Percentiles rank a stretch among this genome's conserved stretches.
phyloP scores from a whole-genome alignment of 2,329 filamentous ascomycete species.

The Fusarium sp. region DNA sequence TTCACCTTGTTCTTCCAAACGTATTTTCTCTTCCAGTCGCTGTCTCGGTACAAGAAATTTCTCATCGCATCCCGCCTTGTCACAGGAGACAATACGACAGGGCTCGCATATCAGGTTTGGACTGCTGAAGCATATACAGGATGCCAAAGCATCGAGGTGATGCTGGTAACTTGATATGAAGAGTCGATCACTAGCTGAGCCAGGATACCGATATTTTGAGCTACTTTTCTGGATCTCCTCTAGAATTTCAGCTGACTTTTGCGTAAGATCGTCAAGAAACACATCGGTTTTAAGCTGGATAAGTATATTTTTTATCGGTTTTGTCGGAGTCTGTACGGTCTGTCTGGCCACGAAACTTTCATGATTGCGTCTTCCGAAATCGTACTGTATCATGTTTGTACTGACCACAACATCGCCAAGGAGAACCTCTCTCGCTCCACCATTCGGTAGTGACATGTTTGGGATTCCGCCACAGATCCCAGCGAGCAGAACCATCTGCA shows the following conservation, averaged over 20 bases:
- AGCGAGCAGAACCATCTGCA: neutral
- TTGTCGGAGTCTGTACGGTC: neutral
- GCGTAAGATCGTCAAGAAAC: fast-evolving
- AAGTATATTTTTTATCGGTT: neutral
- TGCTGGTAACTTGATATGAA: neutral
- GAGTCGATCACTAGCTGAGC: neutral
- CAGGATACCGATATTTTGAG: neutral
- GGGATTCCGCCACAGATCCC: neutral
- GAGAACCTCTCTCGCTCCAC: neutral
- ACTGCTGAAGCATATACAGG: neutral
- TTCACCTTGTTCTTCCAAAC: fast-evolving
- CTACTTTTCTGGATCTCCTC: fast-evolving
- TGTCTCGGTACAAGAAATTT: fast-evolving
- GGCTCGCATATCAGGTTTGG: fast-evolving
- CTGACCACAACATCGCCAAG: neutral
- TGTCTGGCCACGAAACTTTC: neutral
- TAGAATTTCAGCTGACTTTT: neutral
- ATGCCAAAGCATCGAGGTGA: neutral
- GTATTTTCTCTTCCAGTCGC: fast-evolving
- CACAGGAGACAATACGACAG: neutral
- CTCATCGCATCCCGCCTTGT: neutral
- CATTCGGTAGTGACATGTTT: fast-evolving
- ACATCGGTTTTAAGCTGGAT: neutral
- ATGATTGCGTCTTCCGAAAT: neutral
- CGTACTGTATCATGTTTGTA: neutral